Evolutionary conservation across 2,329 filamentous ascomycete genomes (phyloP), one percentile per base, ranked within the genome.

Genomic region (Colletotrichum sp.): DNA sequence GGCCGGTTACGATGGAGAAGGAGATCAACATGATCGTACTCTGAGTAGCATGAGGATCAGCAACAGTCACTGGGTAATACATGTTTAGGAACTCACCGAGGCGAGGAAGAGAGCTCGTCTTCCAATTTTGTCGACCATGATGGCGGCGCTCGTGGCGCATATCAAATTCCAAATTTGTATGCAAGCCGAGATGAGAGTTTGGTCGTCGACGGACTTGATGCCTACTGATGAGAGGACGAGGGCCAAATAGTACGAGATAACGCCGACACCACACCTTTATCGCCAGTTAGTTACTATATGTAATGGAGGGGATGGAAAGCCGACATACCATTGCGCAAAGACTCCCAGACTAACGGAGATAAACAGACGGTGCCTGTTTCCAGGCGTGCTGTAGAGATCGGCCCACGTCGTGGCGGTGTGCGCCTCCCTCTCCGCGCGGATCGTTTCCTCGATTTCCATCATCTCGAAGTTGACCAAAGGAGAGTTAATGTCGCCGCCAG

Each of bases 171-270:
- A 52, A 0, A 52, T 52, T 52, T 52, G 43, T n/a, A 52, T 52
- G n/a, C 43, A 52, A 52, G n/a, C 43, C 1, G 43, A 52, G n/a
- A 52, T 52, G n/a, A 52, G 43, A 22, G 43, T 52, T 22, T 52
- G 43, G 10, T 52, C 43, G 3, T 52, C 43, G 43, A 52, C 43
- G n/a, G 43, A 52, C 43, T 52, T 52, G n/a, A 52, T 52, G 18
- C 43, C 79, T 9, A 69, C 71, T 0, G 78, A 82, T 36, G 82
- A 78, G 22, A 82, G 77, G 25, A 58, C 55, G 15, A 58, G 55
- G 27, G 55, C 55, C 15, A 58, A 12, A 7, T 58, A 58, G 16
- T 58, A 58, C 55, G 55, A 58, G 4, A 58, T 58, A 1, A 58
- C 55, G 2, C 55, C 55, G 8, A 58, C 55, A 2, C 55, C 55